phyloP scores from a whole-genome alignment of 768 basidiomycete genomes.

The Lentinula guzmanii region DNA sequence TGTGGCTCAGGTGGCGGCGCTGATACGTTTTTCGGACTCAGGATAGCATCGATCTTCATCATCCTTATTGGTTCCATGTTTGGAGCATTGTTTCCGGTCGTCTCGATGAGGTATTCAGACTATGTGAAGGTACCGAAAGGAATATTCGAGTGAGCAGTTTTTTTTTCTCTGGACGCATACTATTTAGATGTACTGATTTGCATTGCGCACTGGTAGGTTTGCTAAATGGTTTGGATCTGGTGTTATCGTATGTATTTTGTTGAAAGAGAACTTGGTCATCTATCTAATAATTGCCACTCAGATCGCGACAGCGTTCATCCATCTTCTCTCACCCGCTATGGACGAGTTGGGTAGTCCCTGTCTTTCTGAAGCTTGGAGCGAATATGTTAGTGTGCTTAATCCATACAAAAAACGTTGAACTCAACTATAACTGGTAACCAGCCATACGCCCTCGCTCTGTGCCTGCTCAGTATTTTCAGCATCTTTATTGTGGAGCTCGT shows the following conservation, averaged over 20 bases:
- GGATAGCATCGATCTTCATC: constrained; percentile 53
- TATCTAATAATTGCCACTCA: constrained; percentile 18
- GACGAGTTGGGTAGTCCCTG: constrained; percentile 67
- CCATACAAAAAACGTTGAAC: not conserved
- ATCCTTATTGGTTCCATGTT: constrained; percentile 37
- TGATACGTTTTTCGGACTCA: constrained; percentile 30
- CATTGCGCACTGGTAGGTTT: constrained; percentile 39
- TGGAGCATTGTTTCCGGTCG: constrained; percentile 51
- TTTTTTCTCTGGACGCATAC: not conserved
- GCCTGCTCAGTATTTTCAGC: constrained; percentile 71
- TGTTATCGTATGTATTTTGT: constrained; percentile 55
- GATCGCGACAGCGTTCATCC: constrained; percentile 90
- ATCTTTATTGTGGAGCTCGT: constrained; percentile 84
- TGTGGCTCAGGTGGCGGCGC: constrained; percentile 38
- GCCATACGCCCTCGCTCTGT: constrained; percentile 80
- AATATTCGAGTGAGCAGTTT: constrained; percentile 43
- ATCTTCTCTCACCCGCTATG: constrained; percentile 72
- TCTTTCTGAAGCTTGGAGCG: constrained; percentile 59
- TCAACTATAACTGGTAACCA: constrained; percentile 18
- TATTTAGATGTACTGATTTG: constrained; percentile 1
- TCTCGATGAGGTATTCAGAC: constrained; percentile 30
- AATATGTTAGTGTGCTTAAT: constrained; percentile 52
- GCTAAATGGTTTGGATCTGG: constrained; percentile 91
- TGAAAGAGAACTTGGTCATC: not conserved
- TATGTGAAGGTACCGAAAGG: constrained; percentile 33